Base-by-base conservation (phyloP, 306 rosid species). In the Corylus avellana region DNA sequence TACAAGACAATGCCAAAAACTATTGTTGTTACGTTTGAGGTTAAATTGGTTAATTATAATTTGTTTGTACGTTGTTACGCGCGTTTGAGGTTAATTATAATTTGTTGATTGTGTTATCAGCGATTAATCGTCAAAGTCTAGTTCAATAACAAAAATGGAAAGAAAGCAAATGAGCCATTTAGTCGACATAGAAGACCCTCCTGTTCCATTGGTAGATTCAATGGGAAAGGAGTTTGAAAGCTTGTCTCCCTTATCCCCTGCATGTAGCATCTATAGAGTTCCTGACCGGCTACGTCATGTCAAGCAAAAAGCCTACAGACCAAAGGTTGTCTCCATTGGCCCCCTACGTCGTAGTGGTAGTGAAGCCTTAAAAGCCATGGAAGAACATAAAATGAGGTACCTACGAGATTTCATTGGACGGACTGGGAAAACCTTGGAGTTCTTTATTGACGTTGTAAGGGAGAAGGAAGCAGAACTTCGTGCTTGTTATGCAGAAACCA, bases 301-400 rank as follows among this genome's bases (percentile, higher is more conserved):
- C 4, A 35, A 72, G 4, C 27, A 61, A n/a, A 49, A 22, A 63
- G 84, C 86, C 5, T 81, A 87, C 7, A 76, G 72, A 3, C 90
- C 90, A 47, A 51, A 78, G 3, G 55, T 79, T 12, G 64, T 87
- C 79, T 87, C 90, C 10, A 77, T 85, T 18, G 81, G 85, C 1
- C 86, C 83, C 13, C 46, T 78, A 44, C 84, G 79, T 57, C 25
- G 25, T 22, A 22, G 75, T 54, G 86, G 86, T 13, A 75, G 51
- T 48, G 61, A 75, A 49, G 72, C 76, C 59, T 42, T 83, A 17
- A 44, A 44, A 46, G 70, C 61, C 16, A 83, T 83, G 83, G 86
- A 83, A 79, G 75, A 75, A 50, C 83, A 75, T 48, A 83, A 83
- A 47, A 6, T 75, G 46, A 75, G 78, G 71, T 79, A 79, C 78